A percentile compares a stretch with the other conserved stretches of the same genome.
Evolutionary conservation across 768 basidiomycete species (phyloP).

Genomic region (Paxillus rubicundulus): DNA sequence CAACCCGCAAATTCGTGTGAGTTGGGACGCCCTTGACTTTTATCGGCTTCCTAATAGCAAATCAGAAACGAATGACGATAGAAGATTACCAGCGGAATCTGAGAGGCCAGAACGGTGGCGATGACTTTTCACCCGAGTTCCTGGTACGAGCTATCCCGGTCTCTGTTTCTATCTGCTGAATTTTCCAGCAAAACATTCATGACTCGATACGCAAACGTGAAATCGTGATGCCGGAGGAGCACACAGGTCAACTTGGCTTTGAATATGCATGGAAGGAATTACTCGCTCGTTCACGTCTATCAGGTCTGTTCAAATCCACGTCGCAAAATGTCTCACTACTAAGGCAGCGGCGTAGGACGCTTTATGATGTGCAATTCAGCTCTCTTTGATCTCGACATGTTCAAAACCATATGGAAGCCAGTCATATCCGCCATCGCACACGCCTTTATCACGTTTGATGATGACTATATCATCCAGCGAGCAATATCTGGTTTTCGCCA

Average conservation of each 20-base stretch:
- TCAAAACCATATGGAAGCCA: conserved; percentile 89
- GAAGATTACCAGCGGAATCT: conserved; percentile 93
- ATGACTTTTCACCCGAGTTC: conserved; percentile 82
- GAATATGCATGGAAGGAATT: conserved; percentile 99
- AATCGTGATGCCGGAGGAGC: conserved; percentile 97
- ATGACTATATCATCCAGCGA: conserved; percentile 94
- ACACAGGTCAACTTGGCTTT: conserved; percentile 93
- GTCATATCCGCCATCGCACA: conserved; percentile 92
- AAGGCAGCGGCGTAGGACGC: conserved; percentile 48
- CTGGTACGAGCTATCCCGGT: conserved; percentile 48
- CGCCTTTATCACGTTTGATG: conserved; percentile 94
- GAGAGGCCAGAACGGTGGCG: conserved; percentile 84
- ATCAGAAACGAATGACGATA: conserved; percentile 91
- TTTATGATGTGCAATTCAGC: conserved; percentile 74
- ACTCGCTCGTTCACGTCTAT: conserved; percentile 72
- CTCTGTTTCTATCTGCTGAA: conserved; percentile 9
- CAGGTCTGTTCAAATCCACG: conserved; percentile 46
- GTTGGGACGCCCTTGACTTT: conserved; percentile 23
- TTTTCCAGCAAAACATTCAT: conserved; percentile 75
- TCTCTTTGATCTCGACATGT: conserved; percentile 89
- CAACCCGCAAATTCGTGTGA: conserved; percentile 86
- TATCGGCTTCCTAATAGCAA: conserved; percentile 6
- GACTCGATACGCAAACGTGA: conserved; percentile 93
- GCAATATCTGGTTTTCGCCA: conserved; percentile 96
- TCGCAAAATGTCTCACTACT: conserved; percentile 2